Conservation (phyloP, 441 rosid species). For the Breynia disticha region DNA sequence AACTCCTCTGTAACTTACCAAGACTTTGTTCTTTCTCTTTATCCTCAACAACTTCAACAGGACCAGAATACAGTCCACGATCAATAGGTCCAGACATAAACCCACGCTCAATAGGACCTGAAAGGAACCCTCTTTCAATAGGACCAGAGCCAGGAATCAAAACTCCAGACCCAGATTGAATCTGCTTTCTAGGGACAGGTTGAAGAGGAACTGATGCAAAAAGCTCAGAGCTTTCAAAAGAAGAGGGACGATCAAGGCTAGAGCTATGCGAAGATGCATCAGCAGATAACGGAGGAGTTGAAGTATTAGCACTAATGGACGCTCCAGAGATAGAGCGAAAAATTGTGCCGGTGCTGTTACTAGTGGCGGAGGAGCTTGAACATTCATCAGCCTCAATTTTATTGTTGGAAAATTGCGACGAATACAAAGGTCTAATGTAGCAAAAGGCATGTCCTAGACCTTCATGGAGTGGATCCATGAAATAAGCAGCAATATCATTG, state of each 20-base stretch:
- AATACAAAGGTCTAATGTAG: slow-evolving; percentile 34
- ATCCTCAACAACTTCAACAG: slow-evolving; percentile 29
- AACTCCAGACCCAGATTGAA: slow-evolving; percentile 26
- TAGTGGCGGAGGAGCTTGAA: slow-evolving; percentile 12
- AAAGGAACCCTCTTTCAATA: slow-evolving; percentile 59
- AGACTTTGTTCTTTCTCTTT: slow-evolving; percentile 5
- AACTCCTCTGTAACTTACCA: slow-evolving; percentile 26
- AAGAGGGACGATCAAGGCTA: slow-evolving; percentile 24
- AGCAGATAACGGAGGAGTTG: slow-evolving; percentile 23
- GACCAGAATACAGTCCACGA: slow-evolving; percentile 40
- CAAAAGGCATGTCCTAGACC: slow-evolving; percentile 51
- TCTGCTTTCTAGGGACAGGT: slow-evolving; percentile 31
- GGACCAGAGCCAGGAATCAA: slow-evolving; percentile 43
- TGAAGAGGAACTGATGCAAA: slow-evolving; percentile 42
- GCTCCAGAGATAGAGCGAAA: slow-evolving; percentile 48
- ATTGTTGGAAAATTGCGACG: slow-evolving; percentile 16
- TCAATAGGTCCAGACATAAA: slow-evolving; percentile 70
- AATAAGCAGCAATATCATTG: slow-evolving; percentile 22
- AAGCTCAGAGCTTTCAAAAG: slow-evolving; percentile 39
- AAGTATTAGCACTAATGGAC: slow-evolving; percentile 45
- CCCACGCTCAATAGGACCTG: slow-evolving; percentile 80
- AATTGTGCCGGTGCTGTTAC: not conserved
- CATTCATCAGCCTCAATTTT: slow-evolving; percentile 25
- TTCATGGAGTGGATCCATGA: slow-evolving; percentile 24
- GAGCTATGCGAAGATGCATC: slow-evolving; percentile 22